Conservation (phyloP, 306 rosid genomes). For the Prunus fruticosa region DNA sequence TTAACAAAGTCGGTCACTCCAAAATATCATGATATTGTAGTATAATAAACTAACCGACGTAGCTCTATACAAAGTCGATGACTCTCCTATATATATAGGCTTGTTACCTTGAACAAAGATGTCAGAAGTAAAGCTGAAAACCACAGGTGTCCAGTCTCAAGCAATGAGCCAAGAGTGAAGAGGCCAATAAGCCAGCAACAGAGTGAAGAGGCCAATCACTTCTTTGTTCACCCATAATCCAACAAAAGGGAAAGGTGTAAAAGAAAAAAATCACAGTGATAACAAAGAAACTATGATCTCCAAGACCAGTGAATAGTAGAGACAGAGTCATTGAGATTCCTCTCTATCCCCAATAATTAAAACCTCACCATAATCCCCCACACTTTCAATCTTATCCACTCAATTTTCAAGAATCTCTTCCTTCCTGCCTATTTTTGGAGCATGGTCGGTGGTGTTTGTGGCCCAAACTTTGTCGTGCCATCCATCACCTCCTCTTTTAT, state of each 20-base stretch:
- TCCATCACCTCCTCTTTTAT: slow-evolving; percentile 24
- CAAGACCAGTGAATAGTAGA: background rate
- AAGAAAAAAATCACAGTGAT: background rate
- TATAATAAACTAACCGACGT: too few species aligned
- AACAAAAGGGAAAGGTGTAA: background rate
- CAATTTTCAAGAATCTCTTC: slow-evolving; percentile 20
- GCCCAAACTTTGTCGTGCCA: slow-evolving; percentile 36
- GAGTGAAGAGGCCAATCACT: too few species aligned
- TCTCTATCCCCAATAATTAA: background rate
- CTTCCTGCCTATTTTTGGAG: slow-evolving; percentile 10
- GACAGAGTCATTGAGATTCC: background rate
- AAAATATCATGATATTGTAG: too few species aligned
- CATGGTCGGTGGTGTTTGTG: slow-evolving; percentile 51
- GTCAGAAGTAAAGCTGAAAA: too few species aligned
- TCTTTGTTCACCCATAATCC: too few species aligned
- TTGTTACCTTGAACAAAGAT: too few species aligned
- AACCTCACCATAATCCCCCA: background rate
- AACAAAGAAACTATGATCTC: background rate
- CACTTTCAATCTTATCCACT: slow-evolving; percentile 17
- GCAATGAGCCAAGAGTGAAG: too few species aligned
- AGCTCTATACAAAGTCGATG: too few species aligned
- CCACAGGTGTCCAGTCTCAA: too few species aligned
- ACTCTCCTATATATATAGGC: too few species aligned
- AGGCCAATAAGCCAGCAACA: too few species aligned
- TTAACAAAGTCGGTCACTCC: too few species aligned